Evolutionary conservation across 495 filamentous ascomycete species (phyloP).

Genomic region (Penicillium canescens): DNA sequence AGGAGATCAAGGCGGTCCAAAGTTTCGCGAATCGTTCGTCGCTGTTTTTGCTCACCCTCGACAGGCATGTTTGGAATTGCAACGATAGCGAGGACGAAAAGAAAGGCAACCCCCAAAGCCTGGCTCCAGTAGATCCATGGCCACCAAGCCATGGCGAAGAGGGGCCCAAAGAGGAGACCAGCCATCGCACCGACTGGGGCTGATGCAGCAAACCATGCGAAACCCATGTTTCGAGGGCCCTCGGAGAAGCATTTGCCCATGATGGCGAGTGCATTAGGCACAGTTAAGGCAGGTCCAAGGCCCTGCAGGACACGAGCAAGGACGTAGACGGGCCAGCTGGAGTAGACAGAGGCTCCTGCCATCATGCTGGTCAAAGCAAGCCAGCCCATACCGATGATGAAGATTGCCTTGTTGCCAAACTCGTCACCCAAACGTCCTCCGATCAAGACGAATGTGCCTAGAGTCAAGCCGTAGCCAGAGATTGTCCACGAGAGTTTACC

Average conservation of each 20-base stretch:
- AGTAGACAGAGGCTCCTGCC: conserved; percentile 41
- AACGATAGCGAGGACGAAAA: conserved; percentile 18
- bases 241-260: conserved; percentile 50
- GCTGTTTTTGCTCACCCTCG: conserved; percentile 4
- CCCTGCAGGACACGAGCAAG: conserved; percentile 56
- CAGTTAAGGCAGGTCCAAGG: conserved; percentile 54
- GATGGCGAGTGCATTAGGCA: conserved; percentile 59
- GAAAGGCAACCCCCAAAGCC: conserved; percentile 45
- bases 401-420: conserved; percentile 53
- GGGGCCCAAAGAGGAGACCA: conserved; percentile 43
- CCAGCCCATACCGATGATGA: conserved; percentile 52
- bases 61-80: conserved; percentile 8
- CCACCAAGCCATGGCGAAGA: conserved; percentile 47
- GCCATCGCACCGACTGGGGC: conserved; percentile 51
- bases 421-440: conserved; percentile 55
- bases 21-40: conserved; percentile 4
- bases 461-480: conserved; percentile 51
- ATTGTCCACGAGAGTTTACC: conserved; percentile 7
- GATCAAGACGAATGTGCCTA: conserved; percentile 60
- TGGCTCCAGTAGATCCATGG: conserved; percentile 57
- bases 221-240: conserved; percentile 51
- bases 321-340: conserved; percentile 48
- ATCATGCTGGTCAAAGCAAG: conserved; percentile 51
- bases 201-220: conserved; percentile 56
- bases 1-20: conserved; percentile 15